These are phyloP conservation scores for Cucurbita moschata DNA, from an alignment of 306 rosid genomes.

Conservation along the genomic window DNA sequence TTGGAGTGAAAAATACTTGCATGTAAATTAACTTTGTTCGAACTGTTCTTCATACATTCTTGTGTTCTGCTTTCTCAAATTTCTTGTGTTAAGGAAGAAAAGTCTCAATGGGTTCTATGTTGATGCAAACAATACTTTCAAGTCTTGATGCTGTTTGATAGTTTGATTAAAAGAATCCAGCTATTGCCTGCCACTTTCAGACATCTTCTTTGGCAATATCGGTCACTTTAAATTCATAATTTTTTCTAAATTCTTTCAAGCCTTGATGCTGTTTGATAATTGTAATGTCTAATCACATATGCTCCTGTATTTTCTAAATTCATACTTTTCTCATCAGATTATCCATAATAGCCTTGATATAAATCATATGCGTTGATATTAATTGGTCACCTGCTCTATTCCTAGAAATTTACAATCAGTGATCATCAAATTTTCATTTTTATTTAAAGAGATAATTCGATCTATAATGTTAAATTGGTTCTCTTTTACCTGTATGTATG, in stretches of 20 bases:
- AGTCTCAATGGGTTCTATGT: not conserved
- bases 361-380: not conserved
- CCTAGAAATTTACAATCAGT: not conserved
- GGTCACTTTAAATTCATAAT: not conserved
- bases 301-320: not conserved
- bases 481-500: not conserved
- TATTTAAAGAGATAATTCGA: not conserved
- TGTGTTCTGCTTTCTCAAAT: not conserved
- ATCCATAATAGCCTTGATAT: not conserved
- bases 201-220: not conserved
- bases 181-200: not conserved
- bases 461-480: not conserved
- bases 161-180: not conserved
- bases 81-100: not conserved
- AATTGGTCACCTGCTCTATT: not conserved
- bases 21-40: not conserved
- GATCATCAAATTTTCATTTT: not conserved
- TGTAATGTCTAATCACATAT: not conserved
- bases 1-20: not conserved
- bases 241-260: too few species aligned
- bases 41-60: not conserved
- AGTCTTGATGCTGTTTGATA: not conserved
- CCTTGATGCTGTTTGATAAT: too few species aligned
- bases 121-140: not conserved
- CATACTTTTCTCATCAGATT: not conserved